Conservation (phyloP, 2,329 filamentous ascomycete species). For the Colletotrichum cuscutae region DNA sequence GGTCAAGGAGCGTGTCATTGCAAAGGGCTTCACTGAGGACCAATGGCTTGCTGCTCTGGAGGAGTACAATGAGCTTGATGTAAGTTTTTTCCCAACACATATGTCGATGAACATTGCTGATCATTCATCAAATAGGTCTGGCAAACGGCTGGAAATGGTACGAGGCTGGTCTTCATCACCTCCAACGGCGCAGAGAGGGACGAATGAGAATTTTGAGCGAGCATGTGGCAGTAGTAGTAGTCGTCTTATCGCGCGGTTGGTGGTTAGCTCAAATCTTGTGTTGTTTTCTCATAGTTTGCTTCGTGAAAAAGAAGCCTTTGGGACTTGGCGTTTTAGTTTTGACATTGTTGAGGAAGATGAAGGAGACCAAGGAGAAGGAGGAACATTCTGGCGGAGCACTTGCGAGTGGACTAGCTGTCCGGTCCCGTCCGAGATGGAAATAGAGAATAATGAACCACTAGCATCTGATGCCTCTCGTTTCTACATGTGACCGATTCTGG, state of each 20-base stretch:
- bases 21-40: constrained; percentile 96
- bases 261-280: too few species aligned
- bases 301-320: constrained; percentile 9
- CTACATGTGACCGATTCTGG: too few species aligned
- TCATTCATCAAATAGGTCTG: constrained; percentile 66
- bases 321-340: constrained; percentile 14
- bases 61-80: constrained; percentile 88
- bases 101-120: constrained; percentile 48
- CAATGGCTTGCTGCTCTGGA: constrained; percentile 89
- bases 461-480: neutral
- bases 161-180: constrained; percentile 77
- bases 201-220: neutral
- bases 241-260: neutral
- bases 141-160: constrained; percentile 79
- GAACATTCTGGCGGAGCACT: neutral
- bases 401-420: neutral
- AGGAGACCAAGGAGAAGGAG: neutral
- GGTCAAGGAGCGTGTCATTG: constrained; percentile 90
- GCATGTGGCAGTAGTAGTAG: neutral
- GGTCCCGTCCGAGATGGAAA: neutral
- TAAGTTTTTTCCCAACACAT: constrained; percentile 64
- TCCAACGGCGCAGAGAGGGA: constrained; percentile 32
- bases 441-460: neutral
- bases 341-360: neutral
- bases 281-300: neutral